Percentiles rank a stretch among this genome's conserved stretches.
Evolutionary conservation across 768 basidiomycete genomes (phyloP).

Genomic region (Dioszegia aurantiaca): DNA sequence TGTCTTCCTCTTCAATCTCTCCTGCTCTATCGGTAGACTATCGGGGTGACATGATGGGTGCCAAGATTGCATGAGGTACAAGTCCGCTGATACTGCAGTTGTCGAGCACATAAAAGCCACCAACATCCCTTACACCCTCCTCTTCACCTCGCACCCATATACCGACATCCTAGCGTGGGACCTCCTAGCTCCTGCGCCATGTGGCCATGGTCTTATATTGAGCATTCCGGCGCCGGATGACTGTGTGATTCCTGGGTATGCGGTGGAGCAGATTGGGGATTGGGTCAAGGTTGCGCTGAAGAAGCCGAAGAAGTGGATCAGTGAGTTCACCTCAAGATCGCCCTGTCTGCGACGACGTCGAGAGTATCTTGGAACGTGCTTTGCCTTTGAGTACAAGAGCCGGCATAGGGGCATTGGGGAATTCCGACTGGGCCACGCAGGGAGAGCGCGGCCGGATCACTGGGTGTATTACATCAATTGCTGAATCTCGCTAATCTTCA

Average conservation of each 20-base stretch:
- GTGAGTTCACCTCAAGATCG: constrained; percentile 2
- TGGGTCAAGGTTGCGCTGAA: constrained; percentile 22
- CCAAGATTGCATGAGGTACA: no score
- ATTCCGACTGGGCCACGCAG: no score
- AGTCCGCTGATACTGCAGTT: constrained; percentile 11
- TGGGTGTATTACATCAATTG: no score
- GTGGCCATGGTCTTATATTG: constrained; percentile 6
- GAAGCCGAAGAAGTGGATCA: constrained; percentile 20
- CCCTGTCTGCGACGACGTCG: no score
- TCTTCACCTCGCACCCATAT: constrained; percentile 22
- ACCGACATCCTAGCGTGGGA: constrained; percentile 18
- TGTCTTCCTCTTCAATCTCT: constrained; percentile 1
- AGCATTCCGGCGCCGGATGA: constrained; percentile 19
- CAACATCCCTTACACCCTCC: constrained; percentile 17
- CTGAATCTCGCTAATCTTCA: constrained; percentile 3
- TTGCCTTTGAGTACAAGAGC: no score
- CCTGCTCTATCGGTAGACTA: no score
- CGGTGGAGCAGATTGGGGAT: constrained; percentile 30
- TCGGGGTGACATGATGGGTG: no score
- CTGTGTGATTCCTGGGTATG: constrained; percentile 22
- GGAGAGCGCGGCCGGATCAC: no score
- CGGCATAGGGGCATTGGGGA: no score
- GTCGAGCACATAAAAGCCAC: constrained; percentile 17
- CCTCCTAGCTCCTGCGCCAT: constrained; percentile 9
- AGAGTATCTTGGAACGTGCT: not conserved